A percentile compares a stretch with the other conserved stretches of the same genome.
Conservation (phyloP, 345 rosid genomes). For the Brassica napus region Da-Ae NC_063441.1:9116001-9116500, state of each 20-base stretch:
- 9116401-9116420: not conserved
- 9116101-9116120: conserved; percentile 35
- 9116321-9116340: conserved; percentile 9
- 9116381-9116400: not conserved
- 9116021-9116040: not conserved
- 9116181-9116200: conserved; percentile 55
- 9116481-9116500: not conserved
- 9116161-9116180: conserved; percentile 42
- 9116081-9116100: not conserved
- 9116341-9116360: not conserved
- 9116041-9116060: conserved; percentile 36
- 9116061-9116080: conserved; percentile 24
- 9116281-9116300: conserved; percentile 52
- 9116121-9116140: conserved; percentile 31
- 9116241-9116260: conserved; percentile 38
- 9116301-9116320: conserved; percentile 53
- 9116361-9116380: not conserved
- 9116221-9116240: conserved; percentile 50
- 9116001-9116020: conserved; percentile 44
- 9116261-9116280: conserved; percentile 43
- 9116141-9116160: conserved; percentile 45
- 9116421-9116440: not conserved
- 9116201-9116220: conserved; percentile 54
- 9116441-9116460: not conserved
- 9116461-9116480: not conserved